phyloP scores from a whole-genome alignment of 176 grass and related monocot species.

The Melocanna baccifera region DNA sequence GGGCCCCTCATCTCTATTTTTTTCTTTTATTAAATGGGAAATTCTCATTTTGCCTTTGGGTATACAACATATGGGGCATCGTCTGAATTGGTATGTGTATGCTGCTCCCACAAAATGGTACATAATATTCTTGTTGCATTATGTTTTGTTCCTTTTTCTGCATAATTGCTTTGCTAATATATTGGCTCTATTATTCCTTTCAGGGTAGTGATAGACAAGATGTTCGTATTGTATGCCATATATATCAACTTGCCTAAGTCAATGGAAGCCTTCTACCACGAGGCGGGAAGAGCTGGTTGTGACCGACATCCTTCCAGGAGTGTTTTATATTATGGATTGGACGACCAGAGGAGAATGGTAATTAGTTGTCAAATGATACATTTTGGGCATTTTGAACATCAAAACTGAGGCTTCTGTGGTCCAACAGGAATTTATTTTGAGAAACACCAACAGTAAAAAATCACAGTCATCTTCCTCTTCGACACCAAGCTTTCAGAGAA shows the following conservation, averaged over 20 bases:
- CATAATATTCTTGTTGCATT: conserved; percentile 9
- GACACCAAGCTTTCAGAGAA: no score
- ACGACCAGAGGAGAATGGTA: conserved; percentile 89
- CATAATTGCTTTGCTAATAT: conserved; percentile 25
- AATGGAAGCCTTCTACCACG: conserved; percentile 97
- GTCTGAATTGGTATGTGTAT: conserved; percentile 19
- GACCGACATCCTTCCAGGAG: conserved; percentile 78
- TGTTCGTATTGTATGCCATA: conserved; percentile 89
- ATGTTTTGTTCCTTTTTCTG: neutral
- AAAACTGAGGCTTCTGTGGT: conserved; percentile 26
- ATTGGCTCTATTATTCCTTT: conserved; percentile 19
- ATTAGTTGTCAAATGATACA: conserved; percentile 16
- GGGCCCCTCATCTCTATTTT: no score
- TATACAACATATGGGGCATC: neutral
- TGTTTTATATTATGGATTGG: conserved; percentile 86
- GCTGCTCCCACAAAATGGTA: conserved; percentile 62
- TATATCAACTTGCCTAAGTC: conserved; percentile 96
- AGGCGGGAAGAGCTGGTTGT: conserved; percentile 84
- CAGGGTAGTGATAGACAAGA: conserved; percentile 98
- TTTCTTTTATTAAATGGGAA: no score
- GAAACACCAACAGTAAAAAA: conserved; percentile 64
- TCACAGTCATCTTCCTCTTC: conserved; percentile 50
- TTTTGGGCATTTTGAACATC: neutral
- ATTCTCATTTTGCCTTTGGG: no score
- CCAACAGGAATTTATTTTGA: conserved; percentile 87